These are phyloP conservation scores for Furcasterigmium sp. DNA, from an alignment of 2,329 filamentous ascomycete genomes.

Conservation along the genomic window DNA sequence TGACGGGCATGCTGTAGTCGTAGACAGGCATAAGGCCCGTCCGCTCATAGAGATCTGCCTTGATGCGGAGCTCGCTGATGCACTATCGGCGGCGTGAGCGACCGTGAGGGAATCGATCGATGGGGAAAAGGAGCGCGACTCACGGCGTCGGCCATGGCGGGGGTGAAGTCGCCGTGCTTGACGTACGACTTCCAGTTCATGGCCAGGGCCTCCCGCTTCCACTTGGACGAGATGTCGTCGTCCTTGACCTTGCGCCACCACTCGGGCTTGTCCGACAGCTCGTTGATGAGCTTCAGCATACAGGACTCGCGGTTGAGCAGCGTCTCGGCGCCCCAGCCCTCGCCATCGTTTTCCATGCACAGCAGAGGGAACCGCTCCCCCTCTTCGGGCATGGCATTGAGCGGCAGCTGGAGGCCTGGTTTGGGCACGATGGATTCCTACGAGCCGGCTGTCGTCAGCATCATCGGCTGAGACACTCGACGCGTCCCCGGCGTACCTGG, in stretches of 20 bases:
- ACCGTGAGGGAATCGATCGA: background rate
- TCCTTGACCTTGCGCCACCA: constrained; percentile 20
- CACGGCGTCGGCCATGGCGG: constrained; percentile 23
- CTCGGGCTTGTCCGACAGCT: constrained; percentile 23
- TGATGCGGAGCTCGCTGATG: background rate
- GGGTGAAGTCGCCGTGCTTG: constrained; percentile 19
- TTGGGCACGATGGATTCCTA: no score
- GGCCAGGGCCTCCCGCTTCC: constrained; percentile 13
- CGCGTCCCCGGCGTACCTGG: no score
- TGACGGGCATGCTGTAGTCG: constrained; percentile 22
- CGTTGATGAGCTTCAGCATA: constrained; percentile 20
- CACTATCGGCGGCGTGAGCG: no score
- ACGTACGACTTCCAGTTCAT: constrained; percentile 21
- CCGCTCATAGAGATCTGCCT: constrained; percentile 22
- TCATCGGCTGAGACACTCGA: no score
- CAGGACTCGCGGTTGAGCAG: no score
- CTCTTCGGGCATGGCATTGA: no score
- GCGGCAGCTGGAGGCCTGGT: no score
- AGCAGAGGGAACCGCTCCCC: no score
- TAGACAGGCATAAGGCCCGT: constrained; percentile 26
- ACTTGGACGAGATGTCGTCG: constrained; percentile 15
- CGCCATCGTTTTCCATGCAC: no score
- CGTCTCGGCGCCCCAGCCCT: no score
- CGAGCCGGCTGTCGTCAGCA: no score
- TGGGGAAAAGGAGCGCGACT: constrained; percentile 1